Evolutionary conservation across 306 rosid species (phyloP).

Genomic region (Ormosia emarginata): DNA sequence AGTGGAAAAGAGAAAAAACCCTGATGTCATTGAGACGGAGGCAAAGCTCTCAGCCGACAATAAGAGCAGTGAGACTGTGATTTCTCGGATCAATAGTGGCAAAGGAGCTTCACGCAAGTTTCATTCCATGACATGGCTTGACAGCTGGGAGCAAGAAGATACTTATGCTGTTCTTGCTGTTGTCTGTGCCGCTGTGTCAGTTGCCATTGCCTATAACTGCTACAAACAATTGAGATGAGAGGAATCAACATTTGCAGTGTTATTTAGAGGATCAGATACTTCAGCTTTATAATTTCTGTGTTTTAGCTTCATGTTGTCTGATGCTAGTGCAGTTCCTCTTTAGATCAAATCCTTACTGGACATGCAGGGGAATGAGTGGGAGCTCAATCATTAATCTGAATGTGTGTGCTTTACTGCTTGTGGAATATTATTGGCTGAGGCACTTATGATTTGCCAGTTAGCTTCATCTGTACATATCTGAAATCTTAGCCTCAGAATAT

Average conservation of each 20-base stretch:
- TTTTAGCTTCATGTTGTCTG: slow-evolving; percentile 5
- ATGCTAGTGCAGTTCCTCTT: slow-evolving; percentile 19
- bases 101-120: slow-evolving; percentile 56
- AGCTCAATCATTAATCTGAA: slow-evolving; percentile 1
- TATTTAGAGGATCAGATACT: slow-evolving; percentile 1
- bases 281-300: neutral
- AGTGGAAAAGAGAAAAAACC: slow-evolving; percentile 27
- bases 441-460: slow-evolving; percentile 8
- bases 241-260: slow-evolving; percentile 18
- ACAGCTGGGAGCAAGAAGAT: slow-evolving; percentile 92
- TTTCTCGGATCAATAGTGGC: slow-evolving; percentile 43
- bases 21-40: slow-evolving; percentile 38
- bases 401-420: slow-evolving; percentile 17
- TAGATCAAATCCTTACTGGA: neutral
- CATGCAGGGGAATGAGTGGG: neutral
- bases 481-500: slow-evolving; percentile 23
- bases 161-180: slow-evolving; percentile 81
- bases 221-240: slow-evolving; percentile 59
- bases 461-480: slow-evolving; percentile 30
- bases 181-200: slow-evolving; percentile 77
- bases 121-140: slow-evolving; percentile 70
- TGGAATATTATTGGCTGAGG: slow-evolving; percentile 21
- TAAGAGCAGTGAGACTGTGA: slow-evolving; percentile 35
- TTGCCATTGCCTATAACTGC: slow-evolving; percentile 78
- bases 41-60: slow-evolving; percentile 40